These are phyloP conservation scores for Ceratocystis ficicola DNA, from an alignment of 2,329 filamentous ascomycete genomes.

Conservation along the genomic window DNA sequence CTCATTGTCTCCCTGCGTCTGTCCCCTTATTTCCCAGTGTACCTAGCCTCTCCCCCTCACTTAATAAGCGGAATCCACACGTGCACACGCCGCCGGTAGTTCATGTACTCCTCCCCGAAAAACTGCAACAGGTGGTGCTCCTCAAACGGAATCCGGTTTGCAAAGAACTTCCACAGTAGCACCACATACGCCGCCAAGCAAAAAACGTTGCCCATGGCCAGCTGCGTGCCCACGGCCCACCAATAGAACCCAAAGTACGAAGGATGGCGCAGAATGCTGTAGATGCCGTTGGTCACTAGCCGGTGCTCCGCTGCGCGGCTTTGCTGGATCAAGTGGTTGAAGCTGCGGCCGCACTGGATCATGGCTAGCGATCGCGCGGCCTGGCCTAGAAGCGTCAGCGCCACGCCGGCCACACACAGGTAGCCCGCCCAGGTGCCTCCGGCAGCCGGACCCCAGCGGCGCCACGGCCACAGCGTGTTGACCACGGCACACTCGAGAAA, in stretches of 20 bases:
- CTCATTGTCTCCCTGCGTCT: neutral
- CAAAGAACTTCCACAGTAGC: slow-evolving; percentile 81
- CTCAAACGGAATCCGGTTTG: slow-evolving; percentile 59
- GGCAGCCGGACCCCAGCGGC: slow-evolving; percentile 37
- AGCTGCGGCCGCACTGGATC: slow-evolving; percentile 76
- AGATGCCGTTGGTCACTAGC: slow-evolving; percentile 75
- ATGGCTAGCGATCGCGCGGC: slow-evolving; percentile 68
- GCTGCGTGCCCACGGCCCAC: slow-evolving; percentile 91
- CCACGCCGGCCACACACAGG: slow-evolving; percentile 39
- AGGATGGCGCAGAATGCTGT: slow-evolving; percentile 65
- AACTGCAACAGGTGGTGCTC: slow-evolving; percentile 67
- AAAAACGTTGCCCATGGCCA: slow-evolving; percentile 72
- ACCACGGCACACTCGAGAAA: slow-evolving; percentile 59
- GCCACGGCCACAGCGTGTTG: slow-evolving; percentile 41
- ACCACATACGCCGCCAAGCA: slow-evolving; percentile 62
- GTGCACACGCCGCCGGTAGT: slow-evolving; percentile 57
- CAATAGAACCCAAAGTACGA: slow-evolving; percentile 98
- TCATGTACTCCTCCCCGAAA: slow-evolving; percentile 69
- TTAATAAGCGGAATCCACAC: slow-evolving; percentile 65
- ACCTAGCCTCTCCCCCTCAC: neutral
- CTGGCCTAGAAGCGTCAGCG: slow-evolving; percentile 59
- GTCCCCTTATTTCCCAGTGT: too few relatives aligned
- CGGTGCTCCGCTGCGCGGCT: slow-evolving; percentile 55
- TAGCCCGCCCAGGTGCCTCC: neutral
- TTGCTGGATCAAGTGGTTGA: slow-evolving; percentile 77